Base-by-base conservation (phyloP, 441 rosid species). In the Pelargonium citronellum region DNA sequence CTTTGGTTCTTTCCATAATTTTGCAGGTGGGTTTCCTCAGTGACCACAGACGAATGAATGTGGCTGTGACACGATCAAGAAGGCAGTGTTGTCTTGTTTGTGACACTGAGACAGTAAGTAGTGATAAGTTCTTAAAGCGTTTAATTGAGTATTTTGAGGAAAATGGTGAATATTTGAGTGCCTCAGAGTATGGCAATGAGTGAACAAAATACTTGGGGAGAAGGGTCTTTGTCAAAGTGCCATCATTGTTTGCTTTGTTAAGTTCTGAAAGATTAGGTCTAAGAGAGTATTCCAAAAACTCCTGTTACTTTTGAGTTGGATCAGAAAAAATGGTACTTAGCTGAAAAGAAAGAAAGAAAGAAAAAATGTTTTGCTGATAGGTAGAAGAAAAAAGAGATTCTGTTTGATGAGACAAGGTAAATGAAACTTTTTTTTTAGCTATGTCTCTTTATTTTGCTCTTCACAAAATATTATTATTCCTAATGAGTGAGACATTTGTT, bases 31-130 rank as follows among this genome's bases (percentile, higher is more conserved):
- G 98, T 27, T 88, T 95, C 81, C 62, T 90, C 55, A 87, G 91
- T 62, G 98, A 95, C 69, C 84, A 71, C 20, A 85, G 99, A 78
- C 82, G 97, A 71, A 95, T 95, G 98, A 95, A 92, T 69, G 98
- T 95, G 76, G 99, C 98, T 15, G 95, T 92, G 74, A 95, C 96
- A 62, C 88, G 96, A 60, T 88, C 96, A 61, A 89, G 97, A 79
- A 87, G 99, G 71, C 97, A 90, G 70, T 95, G 97, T 65, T 92
- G 98, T 81, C 66, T 92, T 67, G 81, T 95, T 62, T 95, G 99
- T 27, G 97, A 92, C 79, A 87, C 95, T 0, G 97, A 95, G 79
- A 92, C 99, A 6, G 91, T 92, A 69, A 87, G 75, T 34, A 77
- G 86, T 15, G 88, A 92, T 76, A 81, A 79, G 11, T 95, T 95